A percentile compares a stretch with the other conserved stretches of the same genome.
Evolutionary conservation across 306 rosid genomes (phyloP).

Genomic region (Trichosanthes cucumerina): DNA sequence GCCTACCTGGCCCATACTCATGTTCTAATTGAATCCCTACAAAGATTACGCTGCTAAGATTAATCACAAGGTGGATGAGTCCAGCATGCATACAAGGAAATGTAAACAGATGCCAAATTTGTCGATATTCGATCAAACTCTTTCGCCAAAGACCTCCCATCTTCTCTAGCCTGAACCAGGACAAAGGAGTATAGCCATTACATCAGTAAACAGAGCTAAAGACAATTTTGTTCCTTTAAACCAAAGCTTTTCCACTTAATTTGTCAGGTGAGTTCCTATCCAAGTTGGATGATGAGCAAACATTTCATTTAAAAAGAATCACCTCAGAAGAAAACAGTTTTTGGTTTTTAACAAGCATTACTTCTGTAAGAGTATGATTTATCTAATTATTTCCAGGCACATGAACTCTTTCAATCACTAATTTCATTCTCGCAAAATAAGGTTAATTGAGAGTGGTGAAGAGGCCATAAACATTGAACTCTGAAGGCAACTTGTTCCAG

Average conservation of each 20-base stretch:
- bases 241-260: neutral
- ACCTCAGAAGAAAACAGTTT: neutral
- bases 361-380: neutral
- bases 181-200: neutral
- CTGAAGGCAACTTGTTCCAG: neutral
- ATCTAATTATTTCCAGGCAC: neutral
- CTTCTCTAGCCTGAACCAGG: constrained; percentile 55
- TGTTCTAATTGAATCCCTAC: constrained; percentile 68
- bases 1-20: constrained; percentile 62
- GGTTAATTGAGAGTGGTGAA: neutral
- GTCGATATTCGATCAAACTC: constrained; percentile 37
- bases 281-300: neutral
- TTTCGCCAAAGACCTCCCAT: constrained; percentile 63
- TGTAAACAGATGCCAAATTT: constrained; percentile 79
- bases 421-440: neutral
- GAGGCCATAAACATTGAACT: neutral
- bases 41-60: constrained; percentile 54
- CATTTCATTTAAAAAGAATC: neutral
- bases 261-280: neutral
- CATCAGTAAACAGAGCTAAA: neutral
- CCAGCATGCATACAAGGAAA: constrained; percentile 83
- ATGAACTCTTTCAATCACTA: neutral
- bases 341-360: neutral
- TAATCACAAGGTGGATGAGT: constrained; percentile 63
- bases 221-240: neutral